A percentile compares a stretch with the other conserved stretches of the same genome.
These are phyloP conservation scores for Talaromyces sp. DNA, from an alignment of 2,329 filamentous ascomycete genomes.

Conservation along the genomic window DNA sequence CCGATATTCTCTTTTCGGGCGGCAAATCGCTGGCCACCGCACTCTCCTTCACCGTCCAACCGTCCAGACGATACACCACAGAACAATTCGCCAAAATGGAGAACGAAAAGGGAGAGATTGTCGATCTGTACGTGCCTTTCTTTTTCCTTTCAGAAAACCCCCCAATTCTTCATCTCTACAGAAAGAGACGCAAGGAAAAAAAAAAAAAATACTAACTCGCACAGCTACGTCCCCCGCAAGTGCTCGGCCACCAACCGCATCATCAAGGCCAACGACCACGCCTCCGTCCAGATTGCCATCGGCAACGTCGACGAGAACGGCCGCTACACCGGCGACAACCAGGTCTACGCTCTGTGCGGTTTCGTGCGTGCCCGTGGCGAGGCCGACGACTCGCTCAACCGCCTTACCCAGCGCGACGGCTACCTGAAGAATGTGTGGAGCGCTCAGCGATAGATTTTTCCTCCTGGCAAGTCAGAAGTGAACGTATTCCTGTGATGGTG, in stretches of 20 bases:
- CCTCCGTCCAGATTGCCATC: conserved; percentile 92
- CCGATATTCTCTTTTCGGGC: conserved; percentile 12
- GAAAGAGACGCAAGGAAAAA: background rate
- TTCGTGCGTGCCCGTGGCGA: conserved; percentile 98
- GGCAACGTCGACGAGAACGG: conserved; percentile 99
- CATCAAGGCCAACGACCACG: conserved; percentile 99
- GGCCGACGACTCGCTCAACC: conserved; percentile 94
- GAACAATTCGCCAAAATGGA: conserved; percentile 70
- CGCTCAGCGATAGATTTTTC: conserved; percentile 51
- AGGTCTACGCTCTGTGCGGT: conserved; percentile 93
- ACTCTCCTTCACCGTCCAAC: conserved; percentile 15
- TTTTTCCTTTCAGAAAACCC: conserved; percentile 5
- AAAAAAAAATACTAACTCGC: background rate
- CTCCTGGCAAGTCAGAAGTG: background rate
- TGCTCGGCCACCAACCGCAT: conserved; percentile 99
- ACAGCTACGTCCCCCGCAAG: conserved; percentile 95
- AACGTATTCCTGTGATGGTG: conserved; percentile 8
- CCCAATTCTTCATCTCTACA: conserved; percentile 6
- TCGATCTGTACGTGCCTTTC: conserved; percentile 75
- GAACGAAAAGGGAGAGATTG: conserved; percentile 99
- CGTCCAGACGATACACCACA: background rate
- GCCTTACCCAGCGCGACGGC: conserved; percentile 90
- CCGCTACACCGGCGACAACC: conserved; percentile 93
- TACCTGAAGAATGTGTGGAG: conserved; percentile 97
- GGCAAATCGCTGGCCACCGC: conserved; percentile 14